Evolutionary conservation across 164 flowering plant genomes (phyloP), one percentile per base, ranked within the genome.

Genomic region (Kingdonia uniflora): DNA sequence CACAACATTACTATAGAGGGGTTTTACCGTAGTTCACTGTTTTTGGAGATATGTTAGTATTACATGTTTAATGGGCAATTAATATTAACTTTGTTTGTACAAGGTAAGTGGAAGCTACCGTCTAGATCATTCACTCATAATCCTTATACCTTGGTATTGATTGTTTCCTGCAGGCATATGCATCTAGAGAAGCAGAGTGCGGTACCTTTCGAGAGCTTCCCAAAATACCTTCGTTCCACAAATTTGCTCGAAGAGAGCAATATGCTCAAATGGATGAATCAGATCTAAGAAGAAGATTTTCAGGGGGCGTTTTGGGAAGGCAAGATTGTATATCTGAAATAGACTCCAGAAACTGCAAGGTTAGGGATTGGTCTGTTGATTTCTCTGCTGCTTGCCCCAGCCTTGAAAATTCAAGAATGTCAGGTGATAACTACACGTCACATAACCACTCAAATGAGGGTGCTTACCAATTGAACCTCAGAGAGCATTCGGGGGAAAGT

Each of bases 291-390:
- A 72, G 72, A 56, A 82, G 62, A 68, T 84, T 83, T 85, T 46
- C 82, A 39, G 95, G 88, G 56, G 82, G 80, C 66, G 76, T 66
- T 54, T 56, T 67, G 51, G 94, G 95, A 59, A 79, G 79, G 65
- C 95, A 84, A 71, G 99, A 88, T 62, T 82, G 87, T 69, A 55
- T 84, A 56, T 81, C 95, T 24, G 97, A 94, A 60, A 94, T 92
- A 64, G 99, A 92, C 70, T 88, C 99, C 19, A 76, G 99, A 67
- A 88, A 92, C 64, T 86, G 95, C 73, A 77, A 77, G 56, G 99
- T 94, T 42, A 81, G 89, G 71, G 75, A 94, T 61, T 94, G 99
- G 99, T 79, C 97, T 57, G 88, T 82, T 64, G 97, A 94, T 70
- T 94, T 94, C 67, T 76, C 97, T 54, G 84, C 95, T 58, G 67